These are phyloP conservation scores for Venturiaceae sp. DNA, from an alignment of 2,329 filamentous ascomycete genomes.

Conservation along the genomic window DNA sequence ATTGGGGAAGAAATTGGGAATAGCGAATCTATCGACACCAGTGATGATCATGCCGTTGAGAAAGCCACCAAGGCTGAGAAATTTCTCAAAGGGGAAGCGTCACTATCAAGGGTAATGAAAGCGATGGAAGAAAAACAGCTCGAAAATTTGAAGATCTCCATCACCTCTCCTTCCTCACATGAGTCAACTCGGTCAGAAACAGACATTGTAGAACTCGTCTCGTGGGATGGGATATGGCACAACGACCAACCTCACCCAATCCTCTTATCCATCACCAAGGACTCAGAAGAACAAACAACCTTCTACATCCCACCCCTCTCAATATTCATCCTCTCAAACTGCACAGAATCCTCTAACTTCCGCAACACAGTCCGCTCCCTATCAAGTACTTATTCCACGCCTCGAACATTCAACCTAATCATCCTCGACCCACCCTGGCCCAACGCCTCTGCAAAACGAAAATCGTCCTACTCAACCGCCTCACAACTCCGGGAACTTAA, in stretches of 20 bases:
- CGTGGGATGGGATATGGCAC: not conserved
- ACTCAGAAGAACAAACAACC: not conserved
- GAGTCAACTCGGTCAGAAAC: not conserved
- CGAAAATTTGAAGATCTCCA: slow-evolving; percentile 6
- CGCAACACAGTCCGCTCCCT: slow-evolving; percentile 25
- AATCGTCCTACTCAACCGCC: slow-evolving; percentile 38
- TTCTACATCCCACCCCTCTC: slow-evolving; percentile 40
- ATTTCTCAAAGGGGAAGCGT: no score
- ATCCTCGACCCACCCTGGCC: slow-evolving; percentile 75
- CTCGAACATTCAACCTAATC: slow-evolving; percentile 50
- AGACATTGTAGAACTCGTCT: no score
- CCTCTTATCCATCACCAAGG: not conserved
- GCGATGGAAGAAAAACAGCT: not conserved
- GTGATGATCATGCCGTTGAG: no score
- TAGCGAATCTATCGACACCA: no score
- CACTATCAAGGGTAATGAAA: no score
- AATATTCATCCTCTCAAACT: slow-evolving; percentile 40
- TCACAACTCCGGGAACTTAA: slow-evolving; percentile 42
- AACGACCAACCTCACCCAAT: not conserved
- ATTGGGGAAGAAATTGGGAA: no score
- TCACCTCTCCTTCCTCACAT: no score
- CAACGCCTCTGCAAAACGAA: slow-evolving; percentile 61
- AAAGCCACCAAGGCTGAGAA: no score
- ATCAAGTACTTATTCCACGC: slow-evolving; percentile 19
- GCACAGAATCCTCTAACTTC: slow-evolving; percentile 24